Percentiles rank a stretch among this genome's conserved stretches.
Conservation (phyloP, 2,329 filamentous ascomycete species). For the Chrysoporthe deuterocubensis region DNA sequence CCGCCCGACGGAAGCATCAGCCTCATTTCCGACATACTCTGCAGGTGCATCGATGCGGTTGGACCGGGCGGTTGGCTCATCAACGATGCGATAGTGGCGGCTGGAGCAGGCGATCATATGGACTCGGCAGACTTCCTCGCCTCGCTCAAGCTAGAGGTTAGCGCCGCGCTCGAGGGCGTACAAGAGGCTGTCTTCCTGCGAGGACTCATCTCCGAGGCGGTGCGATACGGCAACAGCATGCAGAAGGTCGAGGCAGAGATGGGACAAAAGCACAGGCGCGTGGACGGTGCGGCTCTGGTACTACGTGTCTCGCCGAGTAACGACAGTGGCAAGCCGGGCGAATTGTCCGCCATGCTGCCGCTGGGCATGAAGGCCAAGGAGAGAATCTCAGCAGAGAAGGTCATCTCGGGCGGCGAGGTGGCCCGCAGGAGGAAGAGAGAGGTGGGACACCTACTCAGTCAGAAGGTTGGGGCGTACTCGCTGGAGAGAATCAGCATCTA, state of each 20-base stretch:
- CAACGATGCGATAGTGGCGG: slow-evolving; percentile 57
- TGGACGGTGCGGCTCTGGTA: slow-evolving; percentile 11
- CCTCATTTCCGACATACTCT: slow-evolving; percentile 72
- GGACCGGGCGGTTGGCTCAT: slow-evolving; percentile 75
- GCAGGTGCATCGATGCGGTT: slow-evolving; percentile 75
- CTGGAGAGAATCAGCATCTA: slow-evolving; percentile 76
- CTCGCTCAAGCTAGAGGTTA: slow-evolving; percentile 69
- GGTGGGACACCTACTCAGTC: slow-evolving; percentile 76
- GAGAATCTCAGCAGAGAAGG: slow-evolving; percentile 57
- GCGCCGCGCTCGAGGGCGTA: slow-evolving; percentile 71
- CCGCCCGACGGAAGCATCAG: slow-evolving; percentile 71
- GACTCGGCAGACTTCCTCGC: slow-evolving; percentile 67
- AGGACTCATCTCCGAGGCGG: slow-evolving; percentile 67
- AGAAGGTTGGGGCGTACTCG: slow-evolving; percentile 81
- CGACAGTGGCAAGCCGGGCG: slow-evolving; percentile 37
- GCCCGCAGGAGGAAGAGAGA: slow-evolving; percentile 72
- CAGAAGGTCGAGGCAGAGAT: slow-evolving; percentile 30
- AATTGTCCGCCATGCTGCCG: slow-evolving; percentile 62
- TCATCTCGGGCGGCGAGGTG: slow-evolving; percentile 71
- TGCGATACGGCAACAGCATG: slow-evolving; percentile 60
- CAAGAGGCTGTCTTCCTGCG: slow-evolving; percentile 70
- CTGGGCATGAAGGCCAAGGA: slow-evolving; percentile 70
- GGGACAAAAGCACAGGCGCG: slow-evolving; percentile 28
- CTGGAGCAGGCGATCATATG: slow-evolving; percentile 47
- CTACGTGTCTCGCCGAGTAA: slow-evolving; percentile 26